Conservation (phyloP, 257 asterid genomes). For the Osmanthus fragrans region DNA sequence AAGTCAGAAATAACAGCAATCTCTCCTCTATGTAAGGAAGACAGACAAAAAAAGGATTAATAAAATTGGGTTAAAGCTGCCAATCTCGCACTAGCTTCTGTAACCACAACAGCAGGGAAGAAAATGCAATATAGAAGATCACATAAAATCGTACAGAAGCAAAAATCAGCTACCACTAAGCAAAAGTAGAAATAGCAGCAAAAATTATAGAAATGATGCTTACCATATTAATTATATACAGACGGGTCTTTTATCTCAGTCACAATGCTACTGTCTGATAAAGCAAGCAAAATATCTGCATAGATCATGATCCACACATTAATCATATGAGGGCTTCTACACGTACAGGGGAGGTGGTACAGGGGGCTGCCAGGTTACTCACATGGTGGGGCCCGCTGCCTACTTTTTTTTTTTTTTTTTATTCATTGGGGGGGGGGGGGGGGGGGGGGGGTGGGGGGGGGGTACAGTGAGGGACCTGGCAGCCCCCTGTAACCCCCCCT, state of each 20-base stretch:
- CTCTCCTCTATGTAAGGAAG: not conserved
- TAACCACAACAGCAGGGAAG: not conserved
- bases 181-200: not conserved
- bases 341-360: too few relatives aligned
- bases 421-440: too few relatives aligned
- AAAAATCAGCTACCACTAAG: not conserved
- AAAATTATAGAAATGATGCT: constrained; percentile 5
- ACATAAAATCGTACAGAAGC: not conserved
- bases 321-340: too few relatives aligned
- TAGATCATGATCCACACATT: not conserved
- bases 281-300: constrained; percentile 25
- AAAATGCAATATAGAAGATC: not conserved
- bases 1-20: not conserved
- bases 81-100: constrained; percentile 2
- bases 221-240: constrained; percentile 33
- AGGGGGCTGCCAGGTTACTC: too few relatives aligned
- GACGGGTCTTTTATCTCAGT: constrained; percentile 7
- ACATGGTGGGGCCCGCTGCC: too few relatives aligned
- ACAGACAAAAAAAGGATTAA: not conserved
- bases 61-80: not conserved
- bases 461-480: too few relatives aligned
- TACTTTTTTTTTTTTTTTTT: too few relatives aligned
- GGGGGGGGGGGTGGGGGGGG: too few relatives aligned
- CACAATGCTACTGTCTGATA: constrained; percentile 20
- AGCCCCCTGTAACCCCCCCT: too few relatives aligned